phyloP scores from a whole-genome alignment of 257 asterid genomes.

The Solanum piurae region DNA sequence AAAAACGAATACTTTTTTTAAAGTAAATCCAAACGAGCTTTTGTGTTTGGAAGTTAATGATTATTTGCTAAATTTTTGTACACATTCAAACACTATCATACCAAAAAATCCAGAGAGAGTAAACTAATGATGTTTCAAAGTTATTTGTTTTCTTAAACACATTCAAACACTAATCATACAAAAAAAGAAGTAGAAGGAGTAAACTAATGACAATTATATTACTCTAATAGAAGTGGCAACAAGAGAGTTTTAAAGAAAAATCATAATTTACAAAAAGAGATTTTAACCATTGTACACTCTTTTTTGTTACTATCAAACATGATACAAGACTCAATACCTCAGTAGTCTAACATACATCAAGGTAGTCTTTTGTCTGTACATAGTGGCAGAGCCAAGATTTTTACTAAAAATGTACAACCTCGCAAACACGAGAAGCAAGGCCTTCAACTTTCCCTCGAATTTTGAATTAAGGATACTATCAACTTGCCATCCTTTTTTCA shows the following conservation, averaged over 20 bases:
- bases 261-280: background rate
- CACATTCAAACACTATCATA: background rate
- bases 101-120: too few relatives aligned
- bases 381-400: accelerated
- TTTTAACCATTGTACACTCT: background rate
- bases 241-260: background rate
- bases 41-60: background rate
- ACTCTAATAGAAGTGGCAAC: background rate
- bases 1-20: too few relatives aligned
- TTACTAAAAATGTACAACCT: background rate
- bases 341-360: background rate
- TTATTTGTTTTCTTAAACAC: background rate
- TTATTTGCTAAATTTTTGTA: background rate
- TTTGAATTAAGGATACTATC: background rate
- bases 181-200: background rate
- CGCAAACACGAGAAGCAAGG: accelerated
- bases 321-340: background rate
- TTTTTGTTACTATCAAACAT: background rate
- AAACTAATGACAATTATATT: background rate
- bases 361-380: background rate
- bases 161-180: background rate
- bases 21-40: too few relatives aligned
- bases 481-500: background rate
- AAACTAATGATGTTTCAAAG: background rate
- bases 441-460: background rate